Evolutionary conservation across 148 eudicot genomes (phyloP), one percentile per base, ranked within the genome.

Genomic region (Rhododendron griersonianum): DNA sequence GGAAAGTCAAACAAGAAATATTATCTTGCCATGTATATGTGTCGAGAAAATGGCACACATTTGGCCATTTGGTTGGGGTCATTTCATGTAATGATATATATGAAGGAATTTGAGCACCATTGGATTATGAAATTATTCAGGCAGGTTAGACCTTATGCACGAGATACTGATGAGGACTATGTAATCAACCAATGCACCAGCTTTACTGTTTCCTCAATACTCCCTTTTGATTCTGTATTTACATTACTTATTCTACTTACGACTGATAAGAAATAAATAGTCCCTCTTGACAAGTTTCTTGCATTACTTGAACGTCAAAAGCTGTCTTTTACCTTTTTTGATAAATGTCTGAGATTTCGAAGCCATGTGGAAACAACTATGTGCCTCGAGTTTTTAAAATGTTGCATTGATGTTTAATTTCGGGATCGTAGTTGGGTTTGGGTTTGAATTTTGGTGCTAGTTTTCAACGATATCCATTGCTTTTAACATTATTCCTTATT

Each of bases 401-500:
- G 16, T 47, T 45, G 23, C 30, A 47, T 1, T 28, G 61, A 15
- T 80, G 37, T 11, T n/a, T 4, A 1, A 11, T 23, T 13, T 18
- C 3, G 39, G 33, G 14, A 71, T 25, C 30, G 0, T 65, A n/a
- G 73, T 65, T n/a, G 73, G 30, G 25, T 10, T 65, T n/a, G 73
- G 30, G 4, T 23, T 21, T 63, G 11, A 63, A 65, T 65, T 65
- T 59, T 65, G 73, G 28, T 21, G 25, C 18, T 73, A 35, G 14
- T 11, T 74, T 76, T 8, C 30, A 16, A 11, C n/a, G 2, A 57
- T 81, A 33, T 57, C 30, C 71, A 19, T 33, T 33, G 61, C 48
- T 81, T 57, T 81, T 51, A 84, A 65, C 86, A 50, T 85, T 78
- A 30, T 81, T 59, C 80, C 74, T 84, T 35, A 75, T 59, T 83